Evolutionary conservation across 202 grass and related monocot genomes (phyloP), one percentile per base, ranked within the genome.

Genomic region (Panicum hallii): DNA sequence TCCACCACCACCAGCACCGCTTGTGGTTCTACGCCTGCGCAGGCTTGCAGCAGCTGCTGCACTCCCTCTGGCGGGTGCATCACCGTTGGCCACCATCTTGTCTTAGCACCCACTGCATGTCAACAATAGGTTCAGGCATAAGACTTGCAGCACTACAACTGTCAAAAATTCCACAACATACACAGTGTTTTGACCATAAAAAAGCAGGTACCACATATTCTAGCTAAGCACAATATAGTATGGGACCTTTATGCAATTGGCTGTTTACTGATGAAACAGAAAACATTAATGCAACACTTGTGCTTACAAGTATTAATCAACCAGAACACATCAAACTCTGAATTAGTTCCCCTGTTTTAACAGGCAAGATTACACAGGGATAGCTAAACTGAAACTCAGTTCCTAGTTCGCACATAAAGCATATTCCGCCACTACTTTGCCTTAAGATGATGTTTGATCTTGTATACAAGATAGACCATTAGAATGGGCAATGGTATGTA

Each of bases 11-110:
- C 56, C 72, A 48, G 75, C 84, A 41, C 81, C 79, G 0, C 93
- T 81, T 0, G 81, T 72, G 41, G 87, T 82, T 79, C 93, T 94
- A 64, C 93, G 93, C 75, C 96, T 94, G 3, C 93, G 91, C 81
- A 99, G 46, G 70, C 84, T 86, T 69, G 96, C 96, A 77, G 96
- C 86, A 4, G 96, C 96, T 17, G 96, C 93, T 13, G 96, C 93
- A 47, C 83, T 92, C 36, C 96, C 93, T 72, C 96, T 89, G 6
- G 79, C 67, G 0, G 93, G 91, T 5, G 82, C 93, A 30, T 90
- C 89, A 9, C 91, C 96, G 60, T 96, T 96, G 11, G 96, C 93
- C 55, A 95, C 91, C 96, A 99, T 96, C 44, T 92, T 94, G 63
- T 43, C 81, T 77, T 63, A 74, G 15, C 14, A 41, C 64, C 26